Base-by-base conservation (phyloP, 768 basidiomycete genomes). In the Lactifluus subvellereus region DNA sequence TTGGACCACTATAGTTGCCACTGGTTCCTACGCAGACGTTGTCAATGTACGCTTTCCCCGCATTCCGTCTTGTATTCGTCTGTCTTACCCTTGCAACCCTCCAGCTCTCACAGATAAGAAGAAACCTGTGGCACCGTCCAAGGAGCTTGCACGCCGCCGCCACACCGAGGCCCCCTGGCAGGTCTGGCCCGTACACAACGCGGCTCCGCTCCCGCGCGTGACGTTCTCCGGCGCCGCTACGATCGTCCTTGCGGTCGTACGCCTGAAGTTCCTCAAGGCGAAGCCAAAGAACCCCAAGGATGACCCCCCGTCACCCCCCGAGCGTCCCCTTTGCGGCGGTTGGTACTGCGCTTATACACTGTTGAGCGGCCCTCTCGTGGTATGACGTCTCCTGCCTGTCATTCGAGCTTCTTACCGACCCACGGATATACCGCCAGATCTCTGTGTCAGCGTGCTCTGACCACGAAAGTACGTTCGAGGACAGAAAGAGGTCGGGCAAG, bases 1-100 rank as follows among this genome's bases (percentile, higher is more conserved):
- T 54, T 70, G 40, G 64, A 65, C 18, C 68, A 70, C 50, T 69
- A 69, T 16, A 27, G 50, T 2, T 67, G 68, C 13, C 64, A 67
- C 6, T 55, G 45, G 50, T 55, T 54, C 52, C 16, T 54, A 13
- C 57, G 27, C 3, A 47, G 40, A 8, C 61, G 61, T 5, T 32
- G 18, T 18, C 40, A 59, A 37, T 50, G 56, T 63, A 38, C 10
- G 53, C 47, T 7, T n/a, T 54, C 38, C 2, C 27, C 27, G 8
- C 11, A n/a, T 30, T 32, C 35, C 14, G 2, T 14, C n/a, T 20
- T 30, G 11, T 18, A 37, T 49, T 10, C 35, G 35, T 37, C 14
- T 9, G 30, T 47, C 40, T 27, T 37, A 45, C 7, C 18, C n/a
- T 37, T 6, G 35, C 13, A 30, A 54, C n/a, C 18, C 5, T 51